Conservation (phyloP, 2,329 filamentous ascomycete species). For the Alternaria ethzedia region DNA sequence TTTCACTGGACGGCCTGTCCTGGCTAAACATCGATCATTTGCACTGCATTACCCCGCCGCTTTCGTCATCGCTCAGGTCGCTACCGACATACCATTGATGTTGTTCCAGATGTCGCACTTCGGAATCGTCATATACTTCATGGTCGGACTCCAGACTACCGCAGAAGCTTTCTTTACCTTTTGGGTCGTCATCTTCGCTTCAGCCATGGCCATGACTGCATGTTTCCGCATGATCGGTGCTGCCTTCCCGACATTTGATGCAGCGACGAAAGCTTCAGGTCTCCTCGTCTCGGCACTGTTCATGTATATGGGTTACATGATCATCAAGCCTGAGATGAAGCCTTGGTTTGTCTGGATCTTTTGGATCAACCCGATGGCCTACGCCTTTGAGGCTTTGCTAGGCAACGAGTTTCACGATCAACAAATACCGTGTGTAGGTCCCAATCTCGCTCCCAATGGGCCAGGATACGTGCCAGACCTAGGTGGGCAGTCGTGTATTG, state of each 20-base stretch:
- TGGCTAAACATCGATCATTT: slow-evolving; percentile 84
- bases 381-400: slow-evolving; percentile 77
- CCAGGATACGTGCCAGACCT: slow-evolving; percentile 53
- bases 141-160: slow-evolving; percentile 75
- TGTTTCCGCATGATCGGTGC: slow-evolving; percentile 79
- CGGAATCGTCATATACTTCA: slow-evolving; percentile 74
- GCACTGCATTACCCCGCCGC: slow-evolving; percentile 85
- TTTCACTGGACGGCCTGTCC: slow-evolving; percentile 72
- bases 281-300: slow-evolving; percentile 61
- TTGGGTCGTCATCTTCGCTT: slow-evolving; percentile 67
- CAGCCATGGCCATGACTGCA: slow-evolving; percentile 68
- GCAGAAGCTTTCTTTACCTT: slow-evolving; percentile 82
- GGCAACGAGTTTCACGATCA: slow-evolving; percentile 76
- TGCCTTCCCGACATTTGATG: slow-evolving; percentile 65
- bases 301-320: slow-evolving; percentile 64
- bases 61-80: slow-evolving; percentile 73
- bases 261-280: slow-evolving; percentile 60
- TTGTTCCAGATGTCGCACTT: slow-evolving; percentile 66
- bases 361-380: slow-evolving; percentile 77
- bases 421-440: slow-evolving; percentile 60
- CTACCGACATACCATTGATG: slow-evolving; percentile 60
- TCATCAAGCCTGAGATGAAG: slow-evolving; percentile 66
- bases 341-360: slow-evolving; percentile 83
- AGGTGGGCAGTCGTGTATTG: slow-evolving; percentile 60
- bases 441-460: slow-evolving; percentile 57